Percentiles rank a stretch among this genome's conserved stretches.
These are phyloP conservation scores for Aspergillus fijiensis DNA, from an alignment of 2,329 filamentous ascomycete species.

Conservation along the genomic window DNA sequence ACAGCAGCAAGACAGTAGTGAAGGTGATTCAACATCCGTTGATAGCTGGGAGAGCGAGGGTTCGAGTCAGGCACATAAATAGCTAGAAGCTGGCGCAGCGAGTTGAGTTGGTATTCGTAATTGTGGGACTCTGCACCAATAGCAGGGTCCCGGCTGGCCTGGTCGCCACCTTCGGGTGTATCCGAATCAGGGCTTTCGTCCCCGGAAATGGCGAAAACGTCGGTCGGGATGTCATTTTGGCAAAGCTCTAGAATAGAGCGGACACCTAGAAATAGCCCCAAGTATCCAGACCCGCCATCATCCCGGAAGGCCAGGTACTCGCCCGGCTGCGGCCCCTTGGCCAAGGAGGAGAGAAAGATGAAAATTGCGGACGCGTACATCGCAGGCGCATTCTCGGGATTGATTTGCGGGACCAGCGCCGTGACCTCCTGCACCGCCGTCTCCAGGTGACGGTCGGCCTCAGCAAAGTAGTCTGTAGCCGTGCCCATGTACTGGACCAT, in stretches of 20 bases:
- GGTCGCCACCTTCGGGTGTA: no score
- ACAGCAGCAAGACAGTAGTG: not conserved
- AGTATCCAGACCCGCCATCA: constrained; percentile 1
- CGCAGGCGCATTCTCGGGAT: constrained; percentile 1
- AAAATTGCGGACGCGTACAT: constrained; percentile 10
- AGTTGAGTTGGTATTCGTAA: no score
- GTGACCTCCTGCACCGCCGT: constrained; percentile 12
- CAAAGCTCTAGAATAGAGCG: constrained; percentile 14
- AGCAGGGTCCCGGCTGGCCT: no score
- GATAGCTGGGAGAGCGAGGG: not conserved
- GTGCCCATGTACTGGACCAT: not conserved
- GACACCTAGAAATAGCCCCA: constrained; percentile 15
- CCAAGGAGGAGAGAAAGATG: constrained; percentile 14
- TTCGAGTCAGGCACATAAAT: not conserved
- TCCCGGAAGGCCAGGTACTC: constrained; percentile 20
- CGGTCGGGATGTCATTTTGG: not conserved
- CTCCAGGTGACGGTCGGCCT: constrained; percentile 13
- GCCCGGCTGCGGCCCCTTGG: constrained; percentile 8
- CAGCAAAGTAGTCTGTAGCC: not conserved
- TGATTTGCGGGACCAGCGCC: constrained; percentile 1
- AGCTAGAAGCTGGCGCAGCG: not conserved
- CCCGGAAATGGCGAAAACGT: not conserved
- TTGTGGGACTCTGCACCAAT: no score
- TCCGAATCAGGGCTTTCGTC: not conserved
- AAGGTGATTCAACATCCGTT: not conserved